Base-by-base conservation (phyloP, 2,329 filamentous ascomycete genomes). In the Plectosphaerella plurivora region DNA sequence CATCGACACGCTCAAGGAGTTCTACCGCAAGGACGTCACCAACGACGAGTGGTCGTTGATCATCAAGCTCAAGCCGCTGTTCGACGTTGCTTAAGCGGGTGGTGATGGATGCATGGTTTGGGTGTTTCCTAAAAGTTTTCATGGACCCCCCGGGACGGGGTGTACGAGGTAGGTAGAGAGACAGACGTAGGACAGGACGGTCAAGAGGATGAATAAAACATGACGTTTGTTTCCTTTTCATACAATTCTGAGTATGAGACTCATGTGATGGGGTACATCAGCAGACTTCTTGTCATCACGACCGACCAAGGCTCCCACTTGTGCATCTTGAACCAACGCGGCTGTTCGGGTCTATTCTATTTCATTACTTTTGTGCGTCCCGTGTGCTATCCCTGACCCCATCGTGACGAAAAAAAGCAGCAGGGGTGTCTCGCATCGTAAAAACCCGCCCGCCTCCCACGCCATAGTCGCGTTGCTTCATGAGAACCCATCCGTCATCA, bases 1-100 rank as follows among this genome's bases (percentile, higher is more conserved):
- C 65, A 99, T 99, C 69, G 90, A 99, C 73, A 91, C 87, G 9
- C 82, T 99, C 59, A 99, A 99, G 81, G 90, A 97, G 67, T 97
- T 91, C 69, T 99, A 97, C 76, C 81, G 92, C 52, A 76, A 84
- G 53, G 92, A 97, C 55, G 90, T 97, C 42, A 82, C 81, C 47
- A 93, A 89, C 73, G 94, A 97, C 11, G 94, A 99, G 74, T 99
- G 94, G 94, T 79, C 83, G 65, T 78, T 99, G 58, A 91, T 99
- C 66, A 89, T 93, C 73, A 96, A 96, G 81, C 77, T 99, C 67
- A 99, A 99, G 83, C 86, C 89, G 41, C 68, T 96, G 60, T 97
- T 97, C 68, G 94, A 97, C 72, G 88, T 97, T 70, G 78, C 79
- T 63, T 91, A 81, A 75, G 55, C 35, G 28, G 41, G 28, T 33